Evolutionary conservation across 805 yeast genomes (phyloP), one percentile per base, ranked within the genome.

Genomic region (Lipomyces mesembrius): DNA sequence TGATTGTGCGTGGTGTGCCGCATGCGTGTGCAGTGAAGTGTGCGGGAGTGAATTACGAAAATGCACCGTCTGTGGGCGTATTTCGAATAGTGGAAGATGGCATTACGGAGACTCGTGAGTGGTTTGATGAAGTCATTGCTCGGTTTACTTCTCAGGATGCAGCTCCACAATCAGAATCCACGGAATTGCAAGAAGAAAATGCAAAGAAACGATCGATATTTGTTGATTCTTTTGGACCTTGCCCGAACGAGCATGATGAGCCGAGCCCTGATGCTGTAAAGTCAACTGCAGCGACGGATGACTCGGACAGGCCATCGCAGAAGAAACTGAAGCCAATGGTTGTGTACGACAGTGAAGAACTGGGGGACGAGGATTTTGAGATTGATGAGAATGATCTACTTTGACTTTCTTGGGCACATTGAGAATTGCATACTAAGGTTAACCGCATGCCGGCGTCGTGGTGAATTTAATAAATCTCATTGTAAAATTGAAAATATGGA

Each of bases 1-100:
- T 49, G 34, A 37, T 46, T 12, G 63, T 60, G 2, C 51, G 62
- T 7, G 71, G 69, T 2, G 68, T 67, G 20, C 69, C 71, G 17
- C 71, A 67, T 57, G 69, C 66, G 12, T 59, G 66, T 22, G 66
- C 62, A 6, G 59, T 62, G 7, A 61, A 60, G 37, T 66, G 68
- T 55, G 64, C 67, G 6, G 69, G 69, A 7, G 71, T 67, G 39
- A 62, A 52, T 34, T 65, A 65, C 54, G 61, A 66, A 8, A 34
- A 52, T 27, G 60, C 67, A 7, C 37, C 66, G 27, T 43, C 56
- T 12, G 37, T 65, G 8, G 63, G 59, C 3, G 43, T 63, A 14
- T 67, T 67, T 62, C 25, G 43, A 20, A 67, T 65, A n/a, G 60
- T 59, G 8, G 56, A 57, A 7, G 29, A 53, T 5, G 70, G 70